Evolutionary conservation across 768 basidiomycete genomes (phyloP).

Genomic region (Arthromyces matolae): DNA sequence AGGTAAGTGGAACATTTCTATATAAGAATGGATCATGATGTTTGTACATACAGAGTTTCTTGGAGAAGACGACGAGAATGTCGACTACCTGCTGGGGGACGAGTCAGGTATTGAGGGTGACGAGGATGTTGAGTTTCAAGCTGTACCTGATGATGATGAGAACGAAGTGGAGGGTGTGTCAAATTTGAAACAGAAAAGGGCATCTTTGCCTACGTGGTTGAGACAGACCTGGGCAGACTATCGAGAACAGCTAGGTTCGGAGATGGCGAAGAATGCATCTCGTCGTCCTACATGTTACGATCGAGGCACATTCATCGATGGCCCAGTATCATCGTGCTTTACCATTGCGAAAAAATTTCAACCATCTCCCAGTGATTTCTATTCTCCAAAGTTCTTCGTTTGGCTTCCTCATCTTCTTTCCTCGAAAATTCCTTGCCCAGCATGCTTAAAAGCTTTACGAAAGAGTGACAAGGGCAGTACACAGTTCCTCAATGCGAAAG

Average conservation of each 20-base stretch:
- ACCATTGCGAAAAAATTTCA: neutral
- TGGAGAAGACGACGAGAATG: neutral
- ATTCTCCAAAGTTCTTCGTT: constrained; percentile 12
- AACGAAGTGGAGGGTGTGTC: neutral
- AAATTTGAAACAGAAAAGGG: neutral
- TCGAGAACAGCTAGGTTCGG: neutral
- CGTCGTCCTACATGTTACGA: neutral
- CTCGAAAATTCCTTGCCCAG: constrained; percentile 11
- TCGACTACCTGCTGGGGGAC: neutral
- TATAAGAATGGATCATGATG: no score
- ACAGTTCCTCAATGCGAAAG: neutral
- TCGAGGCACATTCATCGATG: neutral
- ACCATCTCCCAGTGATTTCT: constrained; percentile 6
- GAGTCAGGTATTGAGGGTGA: neutral
- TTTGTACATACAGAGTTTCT: neutral
- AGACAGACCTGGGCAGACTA: neutral
- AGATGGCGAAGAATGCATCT: neutral
- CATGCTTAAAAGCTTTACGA: constrained; percentile 7
- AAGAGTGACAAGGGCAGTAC: neutral
- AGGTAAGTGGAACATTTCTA: no score
- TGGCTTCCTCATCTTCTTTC: constrained; percentile 16
- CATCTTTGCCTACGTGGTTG: constrained; percentile 1
- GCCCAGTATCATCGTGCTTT: neutral
- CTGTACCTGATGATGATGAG: constrained; percentile 7
- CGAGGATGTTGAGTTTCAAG: neutral